Base-by-base conservation (phyloP, 257 asterid genomes). In the Schizonepeta tenuifolia region DNA sequence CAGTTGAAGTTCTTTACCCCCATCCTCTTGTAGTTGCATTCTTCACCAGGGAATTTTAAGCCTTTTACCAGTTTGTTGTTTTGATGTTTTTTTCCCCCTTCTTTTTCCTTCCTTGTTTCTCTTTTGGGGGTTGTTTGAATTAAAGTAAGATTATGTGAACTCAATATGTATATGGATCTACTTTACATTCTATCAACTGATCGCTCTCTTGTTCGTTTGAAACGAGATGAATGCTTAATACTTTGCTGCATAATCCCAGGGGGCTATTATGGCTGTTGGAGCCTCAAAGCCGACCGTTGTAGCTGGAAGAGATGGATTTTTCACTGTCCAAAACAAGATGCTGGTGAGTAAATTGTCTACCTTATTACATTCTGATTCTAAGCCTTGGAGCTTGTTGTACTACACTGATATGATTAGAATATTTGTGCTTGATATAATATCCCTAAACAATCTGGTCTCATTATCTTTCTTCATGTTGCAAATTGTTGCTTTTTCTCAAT, bases 241-340 rank as follows among this genome's bases (percentile, higher is more conserved):
- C 33, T 0, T 36, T 61, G 49, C 75, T 77, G 33, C 54, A 35
- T 18, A 22, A 71, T 73, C 80, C 70, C 75, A 90, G 98, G 98
- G 98, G 22, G 96, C 98, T 64, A 93, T 93, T 53, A 90, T 93
- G 97, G 97, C 98, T 51, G 98, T 87, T 69, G 98, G 98, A 47
- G 95, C 96, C 46, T 93, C 98, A 57, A 89, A 88, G 74, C 97
- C 97, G 51, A 82, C 81, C 26, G 89, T 86, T 75, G 71, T 80
- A 18, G 87, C 95, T 28, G 87, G 75, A 57, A 77, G 82, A 83
- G 95, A 93, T 62, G 97, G 96, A 77, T 87, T 83, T 72, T 87
- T 93, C 83, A 85, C 86, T 51, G 86, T 87, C 0, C 86, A 90
- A 80, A 87, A 88, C 69, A 82, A 81, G 82, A 93, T 93, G 97